These are phyloP conservation scores for Coemansia sp. DNA, from an alignment of 192 early-diverging fungal species.

Conservation along the genomic window DNA sequence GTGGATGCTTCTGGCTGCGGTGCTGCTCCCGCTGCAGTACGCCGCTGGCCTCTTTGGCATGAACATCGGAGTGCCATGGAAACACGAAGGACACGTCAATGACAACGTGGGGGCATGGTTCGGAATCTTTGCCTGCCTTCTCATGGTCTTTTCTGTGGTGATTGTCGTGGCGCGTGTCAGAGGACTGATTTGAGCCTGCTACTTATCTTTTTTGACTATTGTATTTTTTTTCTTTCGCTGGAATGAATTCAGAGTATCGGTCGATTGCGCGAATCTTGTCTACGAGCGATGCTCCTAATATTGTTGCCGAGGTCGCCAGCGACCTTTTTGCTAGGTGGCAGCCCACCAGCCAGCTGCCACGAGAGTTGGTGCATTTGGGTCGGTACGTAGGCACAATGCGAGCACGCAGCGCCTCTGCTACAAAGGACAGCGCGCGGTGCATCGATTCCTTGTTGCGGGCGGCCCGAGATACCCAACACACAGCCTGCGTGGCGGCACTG, in stretches of 20 bases:
- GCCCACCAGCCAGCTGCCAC: background rate
- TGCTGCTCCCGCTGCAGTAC: slow-evolving; percentile 62
- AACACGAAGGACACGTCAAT: slow-evolving; percentile 26
- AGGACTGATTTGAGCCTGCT: slow-evolving; percentile 1
- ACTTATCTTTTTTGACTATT: background rate
- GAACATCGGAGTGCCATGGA: slow-evolving; percentile 64
- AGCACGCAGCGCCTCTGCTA: background rate
- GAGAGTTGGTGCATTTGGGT: slow-evolving; percentile 11
- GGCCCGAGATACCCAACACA: background rate
- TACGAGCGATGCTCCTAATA: slow-evolving; percentile 8
- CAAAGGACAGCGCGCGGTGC: background rate
- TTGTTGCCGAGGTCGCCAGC: slow-evolving; percentile 26
- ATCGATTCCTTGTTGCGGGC: slow-evolving; percentile 2
- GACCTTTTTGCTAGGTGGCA: slow-evolving; percentile 14
- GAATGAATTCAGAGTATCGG: slow-evolving; percentile 13
- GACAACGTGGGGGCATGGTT: slow-evolving; percentile 48
- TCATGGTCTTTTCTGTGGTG: slow-evolving; percentile 33
- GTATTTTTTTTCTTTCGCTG: background rate
- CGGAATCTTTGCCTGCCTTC: slow-evolving; percentile 54
- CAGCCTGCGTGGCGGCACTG: slow-evolving; percentile 8
- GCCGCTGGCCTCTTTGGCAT: slow-evolving; percentile 64
- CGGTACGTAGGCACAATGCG: slow-evolving; percentile 24
- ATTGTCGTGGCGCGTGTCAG: slow-evolving; percentile 15
- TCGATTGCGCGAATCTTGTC: slow-evolving; percentile 23
- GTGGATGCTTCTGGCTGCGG: slow-evolving; percentile 25